Evolutionary conservation across 208 protist species (phyloP).

Genomic region (Angomonas deanei): DNA sequence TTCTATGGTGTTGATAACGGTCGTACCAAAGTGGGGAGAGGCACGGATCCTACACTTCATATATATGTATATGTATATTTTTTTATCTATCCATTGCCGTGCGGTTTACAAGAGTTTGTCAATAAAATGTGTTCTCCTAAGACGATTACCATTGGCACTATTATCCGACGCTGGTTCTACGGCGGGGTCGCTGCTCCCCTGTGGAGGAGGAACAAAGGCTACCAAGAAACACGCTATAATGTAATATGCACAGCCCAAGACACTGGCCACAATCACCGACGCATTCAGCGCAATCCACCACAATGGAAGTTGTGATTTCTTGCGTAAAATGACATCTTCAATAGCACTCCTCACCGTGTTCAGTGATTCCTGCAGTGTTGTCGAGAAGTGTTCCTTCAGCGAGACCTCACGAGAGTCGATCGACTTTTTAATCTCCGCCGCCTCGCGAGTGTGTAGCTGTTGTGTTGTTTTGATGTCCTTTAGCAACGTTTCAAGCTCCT

Average conservation of each 20-base stretch:
- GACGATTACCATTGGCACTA: neutral
- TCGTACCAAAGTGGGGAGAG: too few species aligned
- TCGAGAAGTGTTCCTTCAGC: neutral
- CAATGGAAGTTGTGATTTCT: slow-evolving; percentile 12
- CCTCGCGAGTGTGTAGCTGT: too few species aligned
- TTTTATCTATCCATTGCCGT: neutral
- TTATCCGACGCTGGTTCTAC: neutral
- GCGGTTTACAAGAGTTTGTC: neutral
- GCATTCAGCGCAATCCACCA: slow-evolving; percentile 52
- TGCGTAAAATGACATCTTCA: neutral
- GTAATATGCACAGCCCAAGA: slow-evolving; percentile 62
- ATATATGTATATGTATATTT: slow-evolving; percentile 11
- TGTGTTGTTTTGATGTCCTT: too few species aligned
- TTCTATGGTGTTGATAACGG: neutral
- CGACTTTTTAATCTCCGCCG: too few species aligned
- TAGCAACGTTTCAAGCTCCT: too few species aligned
- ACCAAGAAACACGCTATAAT: slow-evolving; percentile 66
- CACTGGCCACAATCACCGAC: slow-evolving; percentile 22
- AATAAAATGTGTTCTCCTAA: neutral
- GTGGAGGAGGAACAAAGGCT: slow-evolving; percentile 51
- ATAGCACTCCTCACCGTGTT: neutral
- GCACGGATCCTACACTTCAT: too few species aligned
- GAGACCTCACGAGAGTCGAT: too few species aligned
- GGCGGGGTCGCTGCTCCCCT: neutral
- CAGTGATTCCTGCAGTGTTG: neutral